Base-by-base conservation (phyloP, 2,329 filamentous ascomycete genomes). In the Sarocladiaceae sp. region DNA sequence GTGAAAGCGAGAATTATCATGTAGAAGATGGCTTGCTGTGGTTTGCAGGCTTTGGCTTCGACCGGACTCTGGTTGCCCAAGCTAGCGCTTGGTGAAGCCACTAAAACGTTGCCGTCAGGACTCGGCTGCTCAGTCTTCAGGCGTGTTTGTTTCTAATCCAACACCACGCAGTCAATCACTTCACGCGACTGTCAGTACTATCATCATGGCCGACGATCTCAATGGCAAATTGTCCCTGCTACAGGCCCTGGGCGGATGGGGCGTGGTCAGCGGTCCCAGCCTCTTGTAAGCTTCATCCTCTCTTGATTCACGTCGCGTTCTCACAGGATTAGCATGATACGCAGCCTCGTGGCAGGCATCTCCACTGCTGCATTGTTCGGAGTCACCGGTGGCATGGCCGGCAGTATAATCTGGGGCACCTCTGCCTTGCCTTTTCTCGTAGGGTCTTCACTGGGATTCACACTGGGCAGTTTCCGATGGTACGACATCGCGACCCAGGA, bases 271-370 rank as follows among this genome's bases (percentile, higher is more conserved):
- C 40, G 40, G 40, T 7, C 40, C 40, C 5, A 44, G 54, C n/a
- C 42, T 55, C 2, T 42, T 57, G 56, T 54, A 50, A 51, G 56
- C n/a, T 52, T 17, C 22, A 13, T 1, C 25, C 13, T 40, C 13
- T 10, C 11, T 26, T 26, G 4, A 23, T 6, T 15, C 28, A 46
- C 22, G 46, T 13, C 3, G 22, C n/a, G 22, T n/a, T 26, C 23
- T 26, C 12, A 25, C 20, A 15, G 13, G 15, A 11, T 23, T 12
- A 59, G 59, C 20, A 61, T 61, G 59, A 55, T 61, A 6, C 59
- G 58, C n/a, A 59, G 59, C 47, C 56, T 61, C 53, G n/a, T 60
- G 1, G 54, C 59, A 13, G 59, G 59, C 7, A 60, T 55, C 13
- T 58, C 56, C 0, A 52, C 55, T 1, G 59, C 59, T 12, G 53